Evolutionary conservation across 768 basidiomycete species (phyloP).

Genomic region (Phylloporus arenicola): DNA sequence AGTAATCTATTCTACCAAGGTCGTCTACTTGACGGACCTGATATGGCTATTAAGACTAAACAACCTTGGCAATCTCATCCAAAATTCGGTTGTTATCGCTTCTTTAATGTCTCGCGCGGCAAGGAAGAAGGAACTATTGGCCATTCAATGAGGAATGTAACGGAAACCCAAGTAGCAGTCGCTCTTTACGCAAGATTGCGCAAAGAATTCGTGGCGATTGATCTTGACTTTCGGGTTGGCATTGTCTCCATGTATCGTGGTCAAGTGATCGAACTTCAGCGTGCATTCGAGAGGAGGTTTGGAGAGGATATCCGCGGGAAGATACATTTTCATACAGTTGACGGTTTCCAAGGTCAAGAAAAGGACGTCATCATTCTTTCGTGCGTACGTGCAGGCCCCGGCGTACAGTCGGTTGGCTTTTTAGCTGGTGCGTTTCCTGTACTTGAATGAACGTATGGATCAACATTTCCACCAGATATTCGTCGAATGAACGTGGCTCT

Average conservation of each 20-base stretch:
- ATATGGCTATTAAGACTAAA: slow-evolving; percentile 76
- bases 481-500: slow-evolving; percentile 98
- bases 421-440: slow-evolving; percentile 53
- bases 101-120: slow-evolving; percentile 75
- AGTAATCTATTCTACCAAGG: slow-evolving; percentile 84
- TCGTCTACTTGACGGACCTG: slow-evolving; percentile 77
- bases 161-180: slow-evolving; percentile 71
- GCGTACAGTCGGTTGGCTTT: slow-evolving; percentile 82
- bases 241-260: slow-evolving; percentile 94
- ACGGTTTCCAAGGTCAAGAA: slow-evolving; percentile 98
- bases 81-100: slow-evolving; percentile 81
- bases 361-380: slow-evolving; percentile 98
- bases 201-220: slow-evolving; percentile 53
- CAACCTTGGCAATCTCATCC: slow-evolving; percentile 81
- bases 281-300: slow-evolving; percentile 64
- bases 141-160: slow-evolving; percentile 70
- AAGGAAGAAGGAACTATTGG: slow-evolving; percentile 49
- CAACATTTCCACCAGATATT: slow-evolving; percentile 41
- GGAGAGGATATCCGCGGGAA: slow-evolving; percentile 62
- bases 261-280: slow-evolving; percentile 71
- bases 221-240: slow-evolving; percentile 54
- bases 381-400: slow-evolving; percentile 89
- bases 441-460: neutral
- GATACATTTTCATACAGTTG: slow-evolving; percentile 95
- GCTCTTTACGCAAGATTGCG: slow-evolving; percentile 69